Base-by-base conservation (phyloP, 805 yeast species). In the Saccharomycopsis fodiens region DNA sequence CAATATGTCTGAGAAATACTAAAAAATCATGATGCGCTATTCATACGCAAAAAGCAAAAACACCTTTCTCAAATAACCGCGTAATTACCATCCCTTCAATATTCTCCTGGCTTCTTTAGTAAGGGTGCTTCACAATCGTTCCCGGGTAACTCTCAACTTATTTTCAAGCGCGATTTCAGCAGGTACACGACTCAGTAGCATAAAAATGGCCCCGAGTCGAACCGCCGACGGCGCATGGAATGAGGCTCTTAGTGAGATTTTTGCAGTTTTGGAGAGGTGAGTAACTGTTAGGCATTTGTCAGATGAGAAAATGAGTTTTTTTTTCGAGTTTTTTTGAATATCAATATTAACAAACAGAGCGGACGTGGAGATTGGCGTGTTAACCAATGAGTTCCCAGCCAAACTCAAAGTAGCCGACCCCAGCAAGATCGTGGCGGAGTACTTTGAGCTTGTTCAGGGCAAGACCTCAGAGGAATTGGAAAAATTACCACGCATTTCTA, bases 331-430 rank as follows among this genome's bases (percentile, higher is more conserved):
- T n/a, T n/a, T n/a, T n/a, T n/a, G n/a, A n/a, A n/a, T n/a, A 29
- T 13, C 5, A 23, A 20, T 23, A 39, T 17, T 20, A 22, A 39
- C n/a, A 39, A 13, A 13, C 20, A 25, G 35, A n/a, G 35, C 15
- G 15, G 43, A 40, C 31, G 7, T 4, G 5, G 13, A 13, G 23
- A 40, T 36, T 10, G 13, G 10, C 7, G 35, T 29, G 35, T 29
- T 29, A 21, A n/a, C 38, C 5, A 22, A 36, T 19, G 52, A 55
- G 38, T 57, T 79, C 41, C 83, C 84, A 6, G 51, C 57, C 2
- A 59, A 59, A 2, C 78, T 78, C 52, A 63, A 57, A 47, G 83
- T 78, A 55, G 42, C 55, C 1, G 64, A 70, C 34, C 70, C 79
- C 1, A 53, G 58, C 3, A 60, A 61, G 36, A 68, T 80, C 17